Evolutionary conservation across 352 stramenopile species (phyloP).

Genomic region (Globisporangium polare): DNA sequence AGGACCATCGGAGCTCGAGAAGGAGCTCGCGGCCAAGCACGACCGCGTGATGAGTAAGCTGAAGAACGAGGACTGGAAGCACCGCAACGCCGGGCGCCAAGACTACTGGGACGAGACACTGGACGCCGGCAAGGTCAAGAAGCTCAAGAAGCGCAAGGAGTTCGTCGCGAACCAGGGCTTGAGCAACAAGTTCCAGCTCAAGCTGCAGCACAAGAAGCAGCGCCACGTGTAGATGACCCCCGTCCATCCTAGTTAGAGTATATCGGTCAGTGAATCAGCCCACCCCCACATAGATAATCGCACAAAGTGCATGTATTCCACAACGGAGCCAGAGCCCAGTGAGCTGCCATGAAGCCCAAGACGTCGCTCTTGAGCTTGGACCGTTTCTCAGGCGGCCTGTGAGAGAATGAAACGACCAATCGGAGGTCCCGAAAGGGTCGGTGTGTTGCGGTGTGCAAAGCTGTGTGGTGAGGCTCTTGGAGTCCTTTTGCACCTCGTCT

Average conservation of each 20-base stretch:
- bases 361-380: neutral
- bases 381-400: neutral
- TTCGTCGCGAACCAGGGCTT: constrained; percentile 76
- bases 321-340: neutral
- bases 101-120: constrained; percentile 79
- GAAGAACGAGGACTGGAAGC: constrained; percentile 73
- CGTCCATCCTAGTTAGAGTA: neutral
- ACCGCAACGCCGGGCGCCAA: constrained; percentile 57
- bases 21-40: constrained; percentile 45
- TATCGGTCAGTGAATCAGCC: neutral
- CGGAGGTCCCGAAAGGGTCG: neutral
- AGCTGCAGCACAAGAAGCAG: constrained; percentile 60
- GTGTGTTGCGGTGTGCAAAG: neutral
- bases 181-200: constrained; percentile 64
- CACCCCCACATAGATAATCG: constrained; percentile 7
- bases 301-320: neutral
- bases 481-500: constrained; percentile 22
- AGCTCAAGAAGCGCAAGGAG: constrained; percentile 81
- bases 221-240: constrained; percentile 3
- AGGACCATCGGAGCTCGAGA: constrained; percentile 18
- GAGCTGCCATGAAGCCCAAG: neutral
- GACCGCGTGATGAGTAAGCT: constrained; percentile 65
- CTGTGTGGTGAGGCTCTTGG: neutral
- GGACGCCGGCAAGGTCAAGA: constrained; percentile 73
- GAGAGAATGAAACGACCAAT: neutral